A percentile compares a stretch with the other conserved stretches of the same genome.
These are phyloP conservation scores for Salvia splendens DNA, from an alignment of 257 asterid genomes.

Conservation along the genomic window DNA sequence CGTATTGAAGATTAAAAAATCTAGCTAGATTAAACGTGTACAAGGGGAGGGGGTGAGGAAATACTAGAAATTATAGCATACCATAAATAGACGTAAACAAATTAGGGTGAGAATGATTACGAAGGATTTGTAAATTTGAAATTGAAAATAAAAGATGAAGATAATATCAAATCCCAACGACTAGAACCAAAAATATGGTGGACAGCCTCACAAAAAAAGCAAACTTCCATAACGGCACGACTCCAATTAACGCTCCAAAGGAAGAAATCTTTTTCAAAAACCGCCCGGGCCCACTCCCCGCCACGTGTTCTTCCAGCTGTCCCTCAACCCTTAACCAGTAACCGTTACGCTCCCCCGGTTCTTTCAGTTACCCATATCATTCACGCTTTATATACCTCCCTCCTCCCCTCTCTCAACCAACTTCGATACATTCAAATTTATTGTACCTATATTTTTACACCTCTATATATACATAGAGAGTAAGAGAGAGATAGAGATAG, in stretches of 20 bases:
- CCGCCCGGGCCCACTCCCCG: not conserved
- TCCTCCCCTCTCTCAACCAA: not conserved
- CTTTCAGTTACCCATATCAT: conserved; percentile 35
- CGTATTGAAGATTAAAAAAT: not conserved
- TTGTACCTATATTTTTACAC: not conserved
- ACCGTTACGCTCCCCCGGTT: conserved; percentile 45
- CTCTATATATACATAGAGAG: not conserved
- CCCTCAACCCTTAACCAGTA: conserved; percentile 37
- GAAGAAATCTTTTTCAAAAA: conserved; percentile 28
- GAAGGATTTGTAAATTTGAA: conserved; percentile 27
- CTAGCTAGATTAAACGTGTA: not conserved
- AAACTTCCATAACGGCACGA: conserved; percentile 56
- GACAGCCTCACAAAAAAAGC: conserved; percentile 26
- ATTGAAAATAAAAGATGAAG: conserved; percentile 14
- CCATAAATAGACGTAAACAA: not conserved
- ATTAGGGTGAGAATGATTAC: not conserved
- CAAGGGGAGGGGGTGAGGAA: not conserved
- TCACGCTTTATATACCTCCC: conserved; percentile 29
- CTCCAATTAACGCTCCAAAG: conserved; percentile 37
- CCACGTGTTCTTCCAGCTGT: conserved; percentile 41
- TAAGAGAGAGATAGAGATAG: too few relatives aligned
- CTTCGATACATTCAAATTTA: not conserved
- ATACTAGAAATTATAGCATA: not conserved
- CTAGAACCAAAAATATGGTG: conserved; percentile 20
- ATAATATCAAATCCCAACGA: conserved; percentile 27